These are phyloP conservation scores for Chlorophyllum brunneum DNA, from an alignment of 768 basidiomycete genomes.

Conservation along the genomic window DNA sequence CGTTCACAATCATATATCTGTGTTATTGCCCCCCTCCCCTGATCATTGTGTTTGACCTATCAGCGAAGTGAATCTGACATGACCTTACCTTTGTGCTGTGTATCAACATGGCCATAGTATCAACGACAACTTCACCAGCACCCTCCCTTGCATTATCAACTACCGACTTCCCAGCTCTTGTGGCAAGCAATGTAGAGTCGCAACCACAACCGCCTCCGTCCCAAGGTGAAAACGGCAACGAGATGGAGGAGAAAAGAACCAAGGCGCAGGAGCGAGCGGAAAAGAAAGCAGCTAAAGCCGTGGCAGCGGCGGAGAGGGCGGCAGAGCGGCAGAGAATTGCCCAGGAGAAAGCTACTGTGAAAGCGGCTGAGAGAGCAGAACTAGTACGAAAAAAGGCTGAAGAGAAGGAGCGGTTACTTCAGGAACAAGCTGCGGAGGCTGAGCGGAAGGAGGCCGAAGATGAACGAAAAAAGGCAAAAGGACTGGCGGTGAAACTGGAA, in stretches of 20 bases:
- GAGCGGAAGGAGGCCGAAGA: conserved; percentile 38
- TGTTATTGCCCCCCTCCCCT: conserved; percentile 39
- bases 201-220: conserved; percentile 18
- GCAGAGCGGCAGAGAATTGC: conserved; percentile 33
- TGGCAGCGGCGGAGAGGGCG: conserved; percentile 29
- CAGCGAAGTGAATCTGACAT: conserved; percentile 43
- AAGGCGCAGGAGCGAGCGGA: conserved; percentile 11
- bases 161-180: conserved; percentile 75
- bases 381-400: conserved; percentile 56
- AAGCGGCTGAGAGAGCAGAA: conserved; percentile 61
- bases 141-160: conserved; percentile 59
- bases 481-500: conserved; percentile 24
- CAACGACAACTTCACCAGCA: conserved; percentile 39
- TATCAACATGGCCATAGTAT: conserved; percentile 36
- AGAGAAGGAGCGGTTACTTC: conserved; percentile 43
- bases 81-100: conserved; percentile 35
- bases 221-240: conserved; percentile 10
- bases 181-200: conserved; percentile 32
- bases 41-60: conserved; percentile 39
- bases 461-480: conserved; percentile 36
- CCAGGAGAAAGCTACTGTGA: conserved; percentile 56
- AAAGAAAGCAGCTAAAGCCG: conserved; percentile 16
- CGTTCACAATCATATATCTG: conserved; percentile 16
- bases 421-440: conserved; percentile 54
- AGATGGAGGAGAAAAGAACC: conserved; percentile 2